A percentile compares a stretch with the other conserved stretches of the same genome.
Evolutionary conservation across 306 rosid genomes (phyloP).

Genomic region (Pterocarpus macrocarpus): DNA sequence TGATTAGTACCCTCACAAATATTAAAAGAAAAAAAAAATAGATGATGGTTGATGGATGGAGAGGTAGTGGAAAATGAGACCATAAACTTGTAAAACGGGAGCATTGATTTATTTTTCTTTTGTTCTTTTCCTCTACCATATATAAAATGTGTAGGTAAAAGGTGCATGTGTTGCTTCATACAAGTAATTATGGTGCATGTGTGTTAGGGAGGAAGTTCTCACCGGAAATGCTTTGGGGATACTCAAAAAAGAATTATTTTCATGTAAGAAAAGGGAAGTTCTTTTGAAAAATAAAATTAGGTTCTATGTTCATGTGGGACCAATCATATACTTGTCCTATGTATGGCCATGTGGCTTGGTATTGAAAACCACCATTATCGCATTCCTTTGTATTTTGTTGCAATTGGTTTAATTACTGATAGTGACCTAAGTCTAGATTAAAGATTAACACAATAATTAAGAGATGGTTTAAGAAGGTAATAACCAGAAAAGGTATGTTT

Average conservation of each 20-base stretch:
- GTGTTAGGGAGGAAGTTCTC: conserved; percentile 64
- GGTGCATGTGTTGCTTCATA: conserved; percentile 71
- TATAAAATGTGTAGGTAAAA: conserved; percentile 54
- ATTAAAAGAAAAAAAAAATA: neutral
- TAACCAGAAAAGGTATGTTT: no score
- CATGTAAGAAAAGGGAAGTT: conserved; percentile 41
- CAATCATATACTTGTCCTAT: conserved; percentile 46
- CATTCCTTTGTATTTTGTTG: conserved; percentile 43
- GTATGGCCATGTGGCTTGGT: conserved; percentile 54
- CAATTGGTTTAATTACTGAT: conserved; percentile 44
- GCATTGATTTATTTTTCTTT: conserved; percentile 2
- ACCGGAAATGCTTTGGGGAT: conserved; percentile 77
- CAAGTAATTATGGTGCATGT: conserved; percentile 72
- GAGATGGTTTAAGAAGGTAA: no score
- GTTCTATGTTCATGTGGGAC: conserved; percentile 51
- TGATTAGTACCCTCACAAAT: conserved; percentile 7
- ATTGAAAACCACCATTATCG: conserved; percentile 41
- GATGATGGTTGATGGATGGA: conserved; percentile 18
- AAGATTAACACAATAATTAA: no score
- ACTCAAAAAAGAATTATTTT: conserved; percentile 74
- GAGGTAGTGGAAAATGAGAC: conserved; percentile 37
- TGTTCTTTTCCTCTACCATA: conserved; percentile 28
- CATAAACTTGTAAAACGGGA: conserved; percentile 17
- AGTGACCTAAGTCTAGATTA: no score
- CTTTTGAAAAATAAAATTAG: conserved; percentile 37